Percentiles rank a stretch among this genome's conserved stretches.
Evolutionary conservation across 2,329 filamentous ascomycete species (phyloP).

Genomic region (Aspergillus sp.): DNA sequence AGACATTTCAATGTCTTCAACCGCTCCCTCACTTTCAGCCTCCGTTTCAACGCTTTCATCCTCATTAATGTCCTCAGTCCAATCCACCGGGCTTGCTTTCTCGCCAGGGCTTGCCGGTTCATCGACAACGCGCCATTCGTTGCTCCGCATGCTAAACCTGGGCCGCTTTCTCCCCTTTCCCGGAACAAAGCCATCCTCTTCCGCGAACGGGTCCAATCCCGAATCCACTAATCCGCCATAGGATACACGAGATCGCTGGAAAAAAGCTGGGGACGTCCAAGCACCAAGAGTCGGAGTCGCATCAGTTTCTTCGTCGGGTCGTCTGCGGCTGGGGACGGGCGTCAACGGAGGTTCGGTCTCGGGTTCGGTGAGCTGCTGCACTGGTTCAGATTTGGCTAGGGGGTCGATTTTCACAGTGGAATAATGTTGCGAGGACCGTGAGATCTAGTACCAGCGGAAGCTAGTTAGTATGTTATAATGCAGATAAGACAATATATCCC

Average conservation of each 20-base stretch:
- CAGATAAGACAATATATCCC: neutral
- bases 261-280: slow-evolving; percentile 71
- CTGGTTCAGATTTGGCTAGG: slow-evolving; percentile 16
- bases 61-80: slow-evolving; percentile 19
- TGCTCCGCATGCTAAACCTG: slow-evolving; percentile 58
- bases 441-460: slow-evolving; percentile 15
- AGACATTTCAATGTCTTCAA: neutral
- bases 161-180: slow-evolving; percentile 61
- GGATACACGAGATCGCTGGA: slow-evolving; percentile 62
- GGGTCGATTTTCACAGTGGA: slow-evolving; percentile 47
- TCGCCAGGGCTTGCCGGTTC: slow-evolving; percentile 61
- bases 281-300: slow-evolving; percentile 40
- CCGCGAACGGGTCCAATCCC: slow-evolving; percentile 56
- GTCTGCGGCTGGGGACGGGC: slow-evolving; percentile 16
- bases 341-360: slow-evolving; percentile 16
- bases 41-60: slow-evolving; percentile 9
- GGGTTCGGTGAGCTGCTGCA: slow-evolving; percentile 12
- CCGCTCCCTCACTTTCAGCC: neutral
- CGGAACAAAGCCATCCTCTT: slow-evolving; percentile 56
- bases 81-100: slow-evolving; percentile 30
- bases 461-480: slow-evolving; percentile 1
- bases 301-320: neutral
- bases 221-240: slow-evolving; percentile 59
- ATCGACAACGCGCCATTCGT: slow-evolving; percentile 66
- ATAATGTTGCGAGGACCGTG: slow-evolving; percentile 14